Evolutionary conservation across 2,329 filamentous ascomycete genomes (phyloP).

Genomic region (Nakataea oryzae): DNA sequence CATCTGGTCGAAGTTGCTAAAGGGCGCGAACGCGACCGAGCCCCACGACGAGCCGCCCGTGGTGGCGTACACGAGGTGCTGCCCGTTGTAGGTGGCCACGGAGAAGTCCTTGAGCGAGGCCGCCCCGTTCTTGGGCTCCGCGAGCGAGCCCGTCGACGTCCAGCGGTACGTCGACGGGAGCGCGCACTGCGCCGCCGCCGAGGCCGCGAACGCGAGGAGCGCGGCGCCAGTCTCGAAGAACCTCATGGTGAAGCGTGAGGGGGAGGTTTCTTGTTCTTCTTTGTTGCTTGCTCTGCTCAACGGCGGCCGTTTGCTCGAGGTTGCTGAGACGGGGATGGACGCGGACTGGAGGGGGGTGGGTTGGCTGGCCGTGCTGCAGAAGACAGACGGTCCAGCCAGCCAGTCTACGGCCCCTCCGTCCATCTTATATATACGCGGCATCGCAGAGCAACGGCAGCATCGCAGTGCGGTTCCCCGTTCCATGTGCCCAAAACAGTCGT

Average conservation of each 20-base stretch:
- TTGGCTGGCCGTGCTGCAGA: background rate
- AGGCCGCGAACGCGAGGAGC: conserved; percentile 11
- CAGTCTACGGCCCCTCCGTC: background rate
- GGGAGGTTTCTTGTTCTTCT: no score
- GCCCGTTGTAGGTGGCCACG: conserved; percentile 38
- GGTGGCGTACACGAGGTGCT: conserved; percentile 52
- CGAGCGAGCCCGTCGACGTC: conserved; percentile 39
- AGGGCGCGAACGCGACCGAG: conserved; percentile 47
- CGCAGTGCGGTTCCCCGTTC: no score
- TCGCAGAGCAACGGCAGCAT: no score
- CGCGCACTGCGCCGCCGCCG: conserved; percentile 23
- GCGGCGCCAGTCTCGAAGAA: conserved; percentile 4
- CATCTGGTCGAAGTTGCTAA: conserved; percentile 43
- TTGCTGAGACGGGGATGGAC: background rate
- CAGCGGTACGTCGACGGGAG: conserved; percentile 46
- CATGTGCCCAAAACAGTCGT: background rate
- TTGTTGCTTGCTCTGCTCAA: background rate
- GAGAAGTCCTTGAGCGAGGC: conserved; percentile 55
- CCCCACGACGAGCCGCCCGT: conserved; percentile 33
- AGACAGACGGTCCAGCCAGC: background rate
- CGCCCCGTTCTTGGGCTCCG: conserved; percentile 42
- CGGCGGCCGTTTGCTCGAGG: background rate
- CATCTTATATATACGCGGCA: background rate
- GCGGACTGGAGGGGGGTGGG: background rate
- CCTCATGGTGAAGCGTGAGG: conserved; percentile 1